Conservation (phyloP, 2,329 filamentous ascomycete genomes). For the Rugonectria rugulosa region DNA sequence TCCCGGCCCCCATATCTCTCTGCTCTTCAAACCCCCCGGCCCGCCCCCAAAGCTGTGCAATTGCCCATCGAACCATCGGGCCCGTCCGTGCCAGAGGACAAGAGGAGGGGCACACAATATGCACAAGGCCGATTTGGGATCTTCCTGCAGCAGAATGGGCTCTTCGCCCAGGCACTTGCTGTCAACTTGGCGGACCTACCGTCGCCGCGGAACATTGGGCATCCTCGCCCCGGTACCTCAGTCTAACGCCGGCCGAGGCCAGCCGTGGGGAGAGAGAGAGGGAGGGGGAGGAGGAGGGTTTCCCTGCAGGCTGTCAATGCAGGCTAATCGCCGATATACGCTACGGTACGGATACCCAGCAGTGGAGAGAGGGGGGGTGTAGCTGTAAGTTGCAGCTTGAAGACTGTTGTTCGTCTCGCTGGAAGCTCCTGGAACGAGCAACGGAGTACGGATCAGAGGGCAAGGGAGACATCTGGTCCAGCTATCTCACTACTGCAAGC, state of each 20-base stretch:
- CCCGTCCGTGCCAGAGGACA: neutral
- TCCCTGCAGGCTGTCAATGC: conserved; percentile 24
- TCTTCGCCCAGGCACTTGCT: conserved; percentile 4
- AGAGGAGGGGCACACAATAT: neutral
- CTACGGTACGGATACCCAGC: conserved; percentile 2
- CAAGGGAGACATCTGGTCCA: neutral
- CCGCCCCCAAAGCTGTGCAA: too few relatives aligned
- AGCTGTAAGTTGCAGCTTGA: neutral
- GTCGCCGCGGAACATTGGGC: conserved; percentile 19
- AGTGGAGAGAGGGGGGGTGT: neutral
- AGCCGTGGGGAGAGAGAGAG: too few relatives aligned
- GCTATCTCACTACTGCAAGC: neutral
- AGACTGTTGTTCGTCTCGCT: neutral
- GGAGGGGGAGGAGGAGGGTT: too few relatives aligned
- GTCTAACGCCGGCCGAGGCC: neutral
- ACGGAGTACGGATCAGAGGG: neutral
- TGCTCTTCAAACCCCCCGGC: neutral
- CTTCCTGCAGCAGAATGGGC: conserved; percentile 3
- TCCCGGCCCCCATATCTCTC: neutral
- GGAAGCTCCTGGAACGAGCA: conserved; percentile 15
- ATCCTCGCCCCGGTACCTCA: conserved; percentile 19
- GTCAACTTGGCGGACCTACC: conserved; percentile 16
- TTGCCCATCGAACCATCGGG: neutral
- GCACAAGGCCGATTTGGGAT: conserved; percentile 11
- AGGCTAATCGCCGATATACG: conserved; percentile 16